Percentiles rank a stretch among this genome's conserved stretches.
Conservation (phyloP, 805 yeast genomes). For the Yamadazyma laniorum region DNA sequence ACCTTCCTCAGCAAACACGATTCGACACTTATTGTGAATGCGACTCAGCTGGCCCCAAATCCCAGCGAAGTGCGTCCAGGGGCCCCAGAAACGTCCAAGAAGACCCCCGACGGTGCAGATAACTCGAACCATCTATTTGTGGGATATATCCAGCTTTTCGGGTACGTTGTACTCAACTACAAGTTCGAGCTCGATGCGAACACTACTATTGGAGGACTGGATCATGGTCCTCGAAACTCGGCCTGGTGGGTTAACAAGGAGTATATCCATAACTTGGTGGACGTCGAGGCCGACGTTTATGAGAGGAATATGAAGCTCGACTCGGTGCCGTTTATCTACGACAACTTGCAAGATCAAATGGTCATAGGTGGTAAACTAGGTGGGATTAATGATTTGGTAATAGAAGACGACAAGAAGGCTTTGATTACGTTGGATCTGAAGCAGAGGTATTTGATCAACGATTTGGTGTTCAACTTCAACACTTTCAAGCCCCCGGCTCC, state of each 20-base stretch:
- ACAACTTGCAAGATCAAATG: constrained; percentile 17
- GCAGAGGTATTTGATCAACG: constrained; percentile 29
- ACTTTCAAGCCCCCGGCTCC: constrained; percentile 15
- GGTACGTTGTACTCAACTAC: constrained; percentile 39
- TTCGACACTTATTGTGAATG: constrained; percentile 9
- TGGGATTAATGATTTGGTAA: constrained; percentile 33
- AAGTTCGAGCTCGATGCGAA: constrained; percentile 21
- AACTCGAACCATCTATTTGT: constrained; percentile 20
- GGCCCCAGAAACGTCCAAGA: not conserved
- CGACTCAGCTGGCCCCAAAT: constrained; percentile 15
- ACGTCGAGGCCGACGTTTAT: constrained; percentile 17
- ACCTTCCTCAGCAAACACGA: constrained; percentile 23
- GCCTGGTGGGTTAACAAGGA: constrained; percentile 40
- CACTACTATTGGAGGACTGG: constrained; percentile 11
- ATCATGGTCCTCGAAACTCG: constrained; percentile 14
- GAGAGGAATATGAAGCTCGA: constrained; percentile 20
- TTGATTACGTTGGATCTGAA: constrained; percentile 18
- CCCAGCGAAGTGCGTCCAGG: not conserved
- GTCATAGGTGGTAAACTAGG: constrained; percentile 34
- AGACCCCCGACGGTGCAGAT: not conserved
- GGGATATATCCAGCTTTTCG: constrained; percentile 40
- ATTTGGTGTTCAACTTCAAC: constrained; percentile 32
- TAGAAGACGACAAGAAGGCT: constrained; percentile 18
- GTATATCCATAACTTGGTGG: constrained; percentile 27
- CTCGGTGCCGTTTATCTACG: constrained; percentile 13